phyloP scores from a whole-genome alignment of 306 rosid species.

The Casuarina glauca region DNA sequence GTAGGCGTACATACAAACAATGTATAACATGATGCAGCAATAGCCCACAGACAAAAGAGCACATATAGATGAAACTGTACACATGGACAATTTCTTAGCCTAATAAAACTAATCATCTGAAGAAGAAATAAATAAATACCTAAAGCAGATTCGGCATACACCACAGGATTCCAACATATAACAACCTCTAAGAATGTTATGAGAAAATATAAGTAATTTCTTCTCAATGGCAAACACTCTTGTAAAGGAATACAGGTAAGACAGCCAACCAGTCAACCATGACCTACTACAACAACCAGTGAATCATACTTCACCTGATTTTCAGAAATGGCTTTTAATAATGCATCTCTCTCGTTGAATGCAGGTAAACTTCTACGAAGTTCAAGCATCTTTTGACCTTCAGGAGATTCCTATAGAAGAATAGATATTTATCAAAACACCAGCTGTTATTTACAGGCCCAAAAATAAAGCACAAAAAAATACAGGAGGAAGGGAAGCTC shows the following conservation, averaged over 20 bases:
- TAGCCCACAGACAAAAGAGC: not conserved
- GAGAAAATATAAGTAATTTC: not conserved
- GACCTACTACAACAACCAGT: not conserved
- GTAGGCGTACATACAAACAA: not conserved
- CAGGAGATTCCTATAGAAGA: conserved; percentile 57
- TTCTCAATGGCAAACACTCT: not conserved
- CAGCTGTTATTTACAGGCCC: not conserved
- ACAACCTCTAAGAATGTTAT: not conserved
- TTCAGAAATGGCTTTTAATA: conserved; percentile 61
- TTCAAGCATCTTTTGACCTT: conserved; percentile 75
- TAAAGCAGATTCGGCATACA: not conserved
- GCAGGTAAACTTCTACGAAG: conserved; percentile 87
- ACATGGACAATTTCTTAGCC: not conserved
- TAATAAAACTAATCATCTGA: not conserved
- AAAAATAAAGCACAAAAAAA: not conserved
- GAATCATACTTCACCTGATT: conserved; percentile 62
- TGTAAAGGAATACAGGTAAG: not conserved
- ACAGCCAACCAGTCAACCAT: not conserved
- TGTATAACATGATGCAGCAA: not conserved
- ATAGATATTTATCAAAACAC: not conserved
- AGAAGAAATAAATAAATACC: not conserved
- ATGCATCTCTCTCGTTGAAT: conserved; percentile 72
- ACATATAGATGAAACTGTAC: too few species aligned
- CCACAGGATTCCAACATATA: not conserved
- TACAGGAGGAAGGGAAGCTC: too few species aligned